Evolutionary conservation across 441 rosid genomes (phyloP), one percentile per base, ranked within the genome.

Genomic region (Populus hybrid): DNA sequence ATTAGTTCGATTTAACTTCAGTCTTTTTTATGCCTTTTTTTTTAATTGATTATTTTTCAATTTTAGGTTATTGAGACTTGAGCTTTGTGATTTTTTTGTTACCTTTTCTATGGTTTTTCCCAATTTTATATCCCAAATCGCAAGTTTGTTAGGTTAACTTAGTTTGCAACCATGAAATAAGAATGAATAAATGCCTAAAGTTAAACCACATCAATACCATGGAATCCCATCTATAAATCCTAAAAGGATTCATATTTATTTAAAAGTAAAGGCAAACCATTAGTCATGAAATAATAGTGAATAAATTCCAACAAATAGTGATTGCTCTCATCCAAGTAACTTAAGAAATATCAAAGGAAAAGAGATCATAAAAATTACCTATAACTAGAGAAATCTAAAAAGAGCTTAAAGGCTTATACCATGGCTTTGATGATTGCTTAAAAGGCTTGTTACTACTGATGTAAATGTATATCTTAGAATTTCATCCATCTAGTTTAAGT

Each of bases 371-470:
- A 30, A 40, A 34, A 5, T 34, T 34, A 6, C 35, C 1, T 34
- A 34, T 34, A 34, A 46, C 59, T 65, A 70, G 34, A 36, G 4
- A 34, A 9, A 53, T 61, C 24, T 26, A 11, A 50, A 34, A 75
- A 34, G 1, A 68, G 70, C 61, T 71, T 24, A 42, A 18, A 69
- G 7, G 9, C 1, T 46, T 57, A 24, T 87, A 92, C 97, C 98
- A 67, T 91, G 90, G 85, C 94, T 90, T 69, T 93, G 92, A 67
- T 91, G 90, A 84, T 90, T 89, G 81, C 90, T 89, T 75, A 94
- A 64, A 64, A 91, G 84, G 74, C 84, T 82, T 68, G 93, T 91
- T 84, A 89, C 87, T 81, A 85, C 79, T 67, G 91, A 75, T 80
- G 86, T 77, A 14, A 96, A 87, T 21, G 90, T 84, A 84, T 83